A percentile compares a stretch with the other conserved stretches of the same genome.
Conservation (phyloP, 225 moss, liverwort and hornwort species). For the Straminergon stramineum region DNA sequence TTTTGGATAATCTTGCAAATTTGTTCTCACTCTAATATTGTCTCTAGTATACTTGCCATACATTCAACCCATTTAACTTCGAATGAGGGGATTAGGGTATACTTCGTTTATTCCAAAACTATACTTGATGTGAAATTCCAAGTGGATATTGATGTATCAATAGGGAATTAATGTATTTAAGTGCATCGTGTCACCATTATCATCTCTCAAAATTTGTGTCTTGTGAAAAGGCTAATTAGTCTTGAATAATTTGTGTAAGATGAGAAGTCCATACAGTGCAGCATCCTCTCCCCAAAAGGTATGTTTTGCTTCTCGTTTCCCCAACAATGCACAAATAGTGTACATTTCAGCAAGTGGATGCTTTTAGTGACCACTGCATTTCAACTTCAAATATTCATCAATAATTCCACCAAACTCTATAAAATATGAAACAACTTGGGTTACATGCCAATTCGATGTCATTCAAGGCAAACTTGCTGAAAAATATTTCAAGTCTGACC, state of each 20-base stretch:
- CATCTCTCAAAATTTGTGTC: neutral
- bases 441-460: neutral
- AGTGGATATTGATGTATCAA: neutral
- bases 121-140: neutral
- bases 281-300: no score
- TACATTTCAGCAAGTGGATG: neutral
- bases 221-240: neutral
- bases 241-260: neutral
- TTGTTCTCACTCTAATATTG: neutral
- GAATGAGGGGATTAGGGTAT: fast-evolving
- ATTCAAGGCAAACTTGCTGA: no score
- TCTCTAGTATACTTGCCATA: neutral
- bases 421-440: neutral
- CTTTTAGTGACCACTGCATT: neutral
- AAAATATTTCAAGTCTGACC: neutral
- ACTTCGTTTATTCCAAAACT: neutral
- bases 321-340: neutral
- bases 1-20: neutral
- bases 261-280: neutral
- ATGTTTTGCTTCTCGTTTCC: neutral
- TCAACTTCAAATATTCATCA: neutral
- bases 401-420: neutral
- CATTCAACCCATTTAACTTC: neutral
- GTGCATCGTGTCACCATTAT: neutral
- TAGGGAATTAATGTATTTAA: neutral